Conservation (phyloP, 2,329 filamentous ascomycete genomes). For the Penicillium sp. region DNA sequence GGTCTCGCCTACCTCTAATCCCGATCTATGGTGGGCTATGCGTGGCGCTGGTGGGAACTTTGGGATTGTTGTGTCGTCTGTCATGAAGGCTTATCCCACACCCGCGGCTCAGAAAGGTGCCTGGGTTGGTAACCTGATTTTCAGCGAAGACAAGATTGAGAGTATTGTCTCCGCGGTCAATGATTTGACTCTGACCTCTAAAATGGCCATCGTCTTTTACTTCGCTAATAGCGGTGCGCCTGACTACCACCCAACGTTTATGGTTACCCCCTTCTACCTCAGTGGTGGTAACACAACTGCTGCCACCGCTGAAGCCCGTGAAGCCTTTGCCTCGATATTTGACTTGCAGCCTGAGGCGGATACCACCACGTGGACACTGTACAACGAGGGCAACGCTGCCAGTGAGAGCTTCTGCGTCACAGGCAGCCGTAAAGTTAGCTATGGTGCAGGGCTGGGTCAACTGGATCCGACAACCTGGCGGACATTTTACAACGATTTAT, state of each 20-base stretch:
- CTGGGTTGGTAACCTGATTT: not conserved
- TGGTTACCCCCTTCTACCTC: not conserved
- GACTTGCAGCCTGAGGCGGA: not conserved
- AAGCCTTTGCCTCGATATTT: not conserved
- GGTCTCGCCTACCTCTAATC: not conserved
- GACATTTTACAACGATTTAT: not conserved
- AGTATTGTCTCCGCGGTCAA: not conserved
- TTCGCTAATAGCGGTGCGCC: not conserved
- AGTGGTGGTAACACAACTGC: not conserved
- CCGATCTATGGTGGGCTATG: not conserved
- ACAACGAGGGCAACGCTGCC: not conserved
- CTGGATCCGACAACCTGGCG: not conserved
- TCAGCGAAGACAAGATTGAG: not conserved
- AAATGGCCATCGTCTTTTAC: not conserved
- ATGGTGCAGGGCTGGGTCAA: not conserved
- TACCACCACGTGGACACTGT: not conserved
- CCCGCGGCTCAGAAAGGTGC: not conserved
- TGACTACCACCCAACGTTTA: not conserved
- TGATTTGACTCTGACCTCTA: not conserved
- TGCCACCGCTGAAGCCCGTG: not conserved
- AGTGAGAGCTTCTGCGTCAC: not conserved
- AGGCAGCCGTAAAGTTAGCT: not conserved
- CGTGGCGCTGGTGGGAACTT: not conserved
- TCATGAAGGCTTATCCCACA: not conserved
- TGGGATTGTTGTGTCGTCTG: not conserved